Evolutionary conservation across 2,329 filamentous ascomycete species (phyloP), one percentile per base, ranked within the genome.

Genomic region (Chaetomium olivaceum): DNA sequence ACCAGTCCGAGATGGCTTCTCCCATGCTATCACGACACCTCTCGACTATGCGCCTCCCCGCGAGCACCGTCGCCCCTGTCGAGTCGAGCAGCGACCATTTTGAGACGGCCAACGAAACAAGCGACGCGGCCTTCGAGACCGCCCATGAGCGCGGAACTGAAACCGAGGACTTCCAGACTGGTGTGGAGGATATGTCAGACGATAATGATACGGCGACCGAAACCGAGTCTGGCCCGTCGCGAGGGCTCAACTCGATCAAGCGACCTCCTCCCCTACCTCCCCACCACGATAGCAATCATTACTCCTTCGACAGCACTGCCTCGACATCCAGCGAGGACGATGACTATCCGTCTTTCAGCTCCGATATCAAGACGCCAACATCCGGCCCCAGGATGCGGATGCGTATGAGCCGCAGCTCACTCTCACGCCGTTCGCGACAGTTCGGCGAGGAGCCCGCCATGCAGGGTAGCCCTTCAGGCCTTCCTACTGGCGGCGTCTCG

Each of bases 81-180:
- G 73, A 74, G 58, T 70, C 74, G 55, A 72, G 71, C 50, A 74
- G 75, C 62, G 73, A 77, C 52, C 72, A 75, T 56, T 94, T 93
- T 71, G 91, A 95, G 66, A 94, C 91, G 6, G 91, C 91, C 46
- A 92, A 92, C 67, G 93, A 97, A 74, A 87, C 85, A 1, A 87
- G 83, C 70, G 87, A 89, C 68, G 86, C 84, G 23, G 85, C 84
- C 9, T 89, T 89, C 68, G 86, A 88, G 73, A 89, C 86, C 1
- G 87, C 86, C 27, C 91, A 96, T 73, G 94, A 97, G 77, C 87
- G 88, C 31, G 86, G 82, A 14, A 97, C 92, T 0, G 93, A 96
- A 78, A 96, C 93, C 12, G 94, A 98, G 71, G 92, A 92, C 69
- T 98, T 98, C 86, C 91, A 96, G 76, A 97, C 94, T 4, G 93